Percentiles rank a stretch among this genome's conserved stretches.
Conservation (phyloP, 2,329 filamentous ascomycete genomes). For the Aspergillus felis region DNA sequence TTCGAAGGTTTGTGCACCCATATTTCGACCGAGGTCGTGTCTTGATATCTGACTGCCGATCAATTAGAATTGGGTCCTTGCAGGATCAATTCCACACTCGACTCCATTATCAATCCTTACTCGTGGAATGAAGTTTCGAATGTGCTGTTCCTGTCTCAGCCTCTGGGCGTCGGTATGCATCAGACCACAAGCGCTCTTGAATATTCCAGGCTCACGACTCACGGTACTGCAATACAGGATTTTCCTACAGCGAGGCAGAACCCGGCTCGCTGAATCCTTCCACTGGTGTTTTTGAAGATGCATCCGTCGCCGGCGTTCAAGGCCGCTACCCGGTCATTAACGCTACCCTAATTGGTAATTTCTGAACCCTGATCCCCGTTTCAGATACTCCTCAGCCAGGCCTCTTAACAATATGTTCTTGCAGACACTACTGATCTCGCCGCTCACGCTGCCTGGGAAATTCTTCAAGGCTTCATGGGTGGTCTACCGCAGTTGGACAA, state of each 20-base stretch:
- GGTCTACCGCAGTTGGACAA: constrained; percentile 47
- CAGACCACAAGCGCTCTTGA: neutral
- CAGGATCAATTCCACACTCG: constrained; percentile 41
- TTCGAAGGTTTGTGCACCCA: constrained; percentile 31
- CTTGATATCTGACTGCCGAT: constrained; percentile 11
- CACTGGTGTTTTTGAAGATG: constrained; percentile 46
- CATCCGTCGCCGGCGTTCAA: constrained; percentile 38
- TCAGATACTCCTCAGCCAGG: neutral
- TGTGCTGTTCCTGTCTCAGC: constrained; percentile 60
- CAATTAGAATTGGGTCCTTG: constrained; percentile 41
- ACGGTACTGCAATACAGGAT: constrained; percentile 18
- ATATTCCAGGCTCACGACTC: neutral
- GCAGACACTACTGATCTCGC: constrained; percentile 54
- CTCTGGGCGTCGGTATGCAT: constrained; percentile 50
- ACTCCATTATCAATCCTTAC: constrained; percentile 53
- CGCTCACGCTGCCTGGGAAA: constrained; percentile 53
- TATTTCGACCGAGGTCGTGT: too few species aligned
- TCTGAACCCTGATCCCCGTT: neutral
- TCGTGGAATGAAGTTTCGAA: constrained; percentile 59
- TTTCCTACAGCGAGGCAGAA: constrained; percentile 33
- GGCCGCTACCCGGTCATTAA: constrained; percentile 51
- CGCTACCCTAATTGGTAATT: constrained; percentile 41
- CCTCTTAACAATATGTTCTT: neutral
- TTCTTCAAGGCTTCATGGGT: constrained; percentile 53
- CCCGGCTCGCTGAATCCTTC: constrained; percentile 41